These are phyloP conservation scores for Starmerella apicola DNA, from an alignment of 805 yeast genomes.

Conservation along the genomic window DNA sequence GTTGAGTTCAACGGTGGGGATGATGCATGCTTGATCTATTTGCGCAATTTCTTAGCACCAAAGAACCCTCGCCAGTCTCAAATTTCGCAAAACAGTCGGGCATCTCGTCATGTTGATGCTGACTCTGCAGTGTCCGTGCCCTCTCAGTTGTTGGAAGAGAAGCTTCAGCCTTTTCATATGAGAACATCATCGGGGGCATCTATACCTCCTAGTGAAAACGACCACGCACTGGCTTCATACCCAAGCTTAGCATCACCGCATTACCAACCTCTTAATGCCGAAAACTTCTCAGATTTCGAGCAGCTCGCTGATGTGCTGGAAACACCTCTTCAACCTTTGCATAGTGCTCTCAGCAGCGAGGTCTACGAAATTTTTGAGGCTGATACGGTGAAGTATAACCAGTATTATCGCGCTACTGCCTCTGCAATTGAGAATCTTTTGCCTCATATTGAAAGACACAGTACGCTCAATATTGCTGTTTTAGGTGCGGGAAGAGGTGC, in stretches of 20 bases:
- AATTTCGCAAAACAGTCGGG: slow-evolving; percentile 4
- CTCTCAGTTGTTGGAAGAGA: not conserved
- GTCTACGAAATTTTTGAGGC: slow-evolving; percentile 61
- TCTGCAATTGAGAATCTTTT: slow-evolving; percentile 34
- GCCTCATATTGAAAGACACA: not conserved
- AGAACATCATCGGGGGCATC: no score
- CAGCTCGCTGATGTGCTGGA: slow-evolving; percentile 33
- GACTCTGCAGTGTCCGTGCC: not conserved
- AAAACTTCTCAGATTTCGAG: not conserved
- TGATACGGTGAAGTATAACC: slow-evolving; percentile 56
- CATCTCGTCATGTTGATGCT: slow-evolving; percentile 12
- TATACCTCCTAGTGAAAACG: not conserved
- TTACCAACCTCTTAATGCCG: not conserved
- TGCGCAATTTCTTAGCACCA: slow-evolving; percentile 30
- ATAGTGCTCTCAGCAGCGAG: slow-evolving; percentile 41
- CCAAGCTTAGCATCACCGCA: not conserved
- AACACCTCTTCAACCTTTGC: slow-evolving; percentile 64
- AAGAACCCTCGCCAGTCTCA: slow-evolving; percentile 2
- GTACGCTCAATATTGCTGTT: slow-evolving; percentile 32
- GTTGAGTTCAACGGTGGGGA: slow-evolving; percentile 26
- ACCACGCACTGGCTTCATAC: not conserved
- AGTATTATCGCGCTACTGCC: slow-evolving; percentile 52
- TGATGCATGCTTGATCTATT: slow-evolving; percentile 32
- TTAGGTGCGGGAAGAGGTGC: slow-evolving; percentile 90
- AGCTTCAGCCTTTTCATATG: not conserved